Percentiles rank a stretch among this genome's conserved stretches.
These are phyloP conservation scores for Diaporthe destruens DNA, from an alignment of 2,329 filamentous ascomycete species.

Conservation along the genomic window DNA sequence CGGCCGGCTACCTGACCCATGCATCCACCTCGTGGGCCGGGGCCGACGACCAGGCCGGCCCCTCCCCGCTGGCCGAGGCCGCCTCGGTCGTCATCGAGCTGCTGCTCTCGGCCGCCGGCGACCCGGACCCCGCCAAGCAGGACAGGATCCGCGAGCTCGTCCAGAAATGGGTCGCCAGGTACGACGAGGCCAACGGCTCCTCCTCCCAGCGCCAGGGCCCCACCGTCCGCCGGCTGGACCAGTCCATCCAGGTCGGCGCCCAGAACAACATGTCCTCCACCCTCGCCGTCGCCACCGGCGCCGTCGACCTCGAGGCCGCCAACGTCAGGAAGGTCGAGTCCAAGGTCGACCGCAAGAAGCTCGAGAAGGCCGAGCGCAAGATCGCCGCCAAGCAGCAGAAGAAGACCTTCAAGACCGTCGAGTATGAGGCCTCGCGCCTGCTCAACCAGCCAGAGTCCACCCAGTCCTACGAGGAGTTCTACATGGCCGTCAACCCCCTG, in stretches of 20 bases:
- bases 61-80: constrained; percentile 86
- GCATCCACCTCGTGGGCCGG: constrained; percentile 86
- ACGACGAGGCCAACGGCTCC: constrained; percentile 80
- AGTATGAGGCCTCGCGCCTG: constrained; percentile 94
- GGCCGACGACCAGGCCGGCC: constrained; percentile 73
- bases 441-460: constrained; percentile 85
- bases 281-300: constrained; percentile 84
- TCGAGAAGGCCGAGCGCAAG: constrained; percentile 98
- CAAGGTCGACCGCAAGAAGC: constrained; percentile 97
- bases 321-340: constrained; percentile 96
- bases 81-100: constrained; percentile 87
- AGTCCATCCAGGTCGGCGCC: constrained; percentile 93
- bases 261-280: constrained; percentile 98
- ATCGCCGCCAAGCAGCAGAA: constrained; percentile 98
- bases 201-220: constrained; percentile 79
- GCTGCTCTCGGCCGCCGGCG: constrained; percentile 91
- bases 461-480: constrained; percentile 98
- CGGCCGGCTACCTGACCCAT: constrained; percentile 93
- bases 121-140: constrained; percentile 78
- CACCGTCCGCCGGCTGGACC: constrained; percentile 86
- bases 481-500: constrained; percentile 98
- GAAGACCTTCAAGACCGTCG: constrained; percentile 97
- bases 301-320: constrained; percentile 93
- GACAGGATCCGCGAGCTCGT: constrained; percentile 85
- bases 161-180: constrained; percentile 87